Percentiles rank a stretch among this genome's conserved stretches.
Conservation (phyloP, 1,284 basidiomycete species). For the Erythrobasidium hasegawianum region DNA sequence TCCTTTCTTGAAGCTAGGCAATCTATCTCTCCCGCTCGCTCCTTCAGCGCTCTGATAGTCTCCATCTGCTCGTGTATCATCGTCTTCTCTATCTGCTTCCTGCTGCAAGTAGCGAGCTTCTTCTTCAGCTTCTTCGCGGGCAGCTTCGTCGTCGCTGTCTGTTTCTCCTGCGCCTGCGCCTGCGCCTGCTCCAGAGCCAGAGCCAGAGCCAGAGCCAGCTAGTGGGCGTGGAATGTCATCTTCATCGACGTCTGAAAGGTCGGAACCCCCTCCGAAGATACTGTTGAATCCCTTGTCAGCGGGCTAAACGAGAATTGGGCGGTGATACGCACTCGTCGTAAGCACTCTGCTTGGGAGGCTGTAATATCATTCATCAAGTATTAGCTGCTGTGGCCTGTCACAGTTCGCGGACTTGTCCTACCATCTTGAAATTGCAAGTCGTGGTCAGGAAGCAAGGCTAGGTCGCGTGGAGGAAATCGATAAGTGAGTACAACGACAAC, state of each 20-base stretch:
- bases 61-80: slow-evolving; percentile 7
- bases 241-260: slow-evolving; percentile 31
- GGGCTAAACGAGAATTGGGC: neutral
- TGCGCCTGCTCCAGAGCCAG: no score
- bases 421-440: no score
- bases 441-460: neutral
- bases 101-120: neutral
- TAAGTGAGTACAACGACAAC: neutral
- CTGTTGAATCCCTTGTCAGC: slow-evolving; percentile 6
- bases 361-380: neutral
- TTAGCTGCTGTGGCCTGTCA: no score
- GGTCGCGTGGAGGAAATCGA: neutral
- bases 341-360: slow-evolving; percentile 5
- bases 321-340: slow-evolving; percentile 31
- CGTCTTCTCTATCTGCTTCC: slow-evolving; percentile 23
- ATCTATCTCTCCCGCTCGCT: neutral
- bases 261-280: slow-evolving; percentile 33
- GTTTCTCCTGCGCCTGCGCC: no score
- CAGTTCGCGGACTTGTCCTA: no score
- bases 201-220: neutral
- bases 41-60: slow-evolving; percentile 22
- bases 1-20: slow-evolving; percentile 31
- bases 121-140: slow-evolving; percentile 14
- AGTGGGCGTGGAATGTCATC: slow-evolving; percentile 3
- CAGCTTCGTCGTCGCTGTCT: slow-evolving; percentile 11